A percentile compares a stretch with the other conserved stretches of the same genome.
Evolutionary conservation across 495 filamentous ascomycete species (phyloP).

Genomic region (Daldinia bambusicola): DNA sequence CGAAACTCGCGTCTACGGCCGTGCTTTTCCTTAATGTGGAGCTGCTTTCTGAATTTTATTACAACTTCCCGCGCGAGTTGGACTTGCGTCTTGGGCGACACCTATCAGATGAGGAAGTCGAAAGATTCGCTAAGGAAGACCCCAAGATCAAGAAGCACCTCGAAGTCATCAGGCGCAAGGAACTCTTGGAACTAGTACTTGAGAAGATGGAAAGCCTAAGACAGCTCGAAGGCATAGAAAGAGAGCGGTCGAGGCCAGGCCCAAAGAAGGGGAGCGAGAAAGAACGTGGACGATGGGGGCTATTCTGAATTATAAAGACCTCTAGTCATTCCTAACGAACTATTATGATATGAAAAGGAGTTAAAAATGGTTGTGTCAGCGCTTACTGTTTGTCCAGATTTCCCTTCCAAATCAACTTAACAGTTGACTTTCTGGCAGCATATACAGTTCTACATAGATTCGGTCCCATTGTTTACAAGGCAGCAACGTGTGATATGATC

Average conservation of each 20-base stretch:
- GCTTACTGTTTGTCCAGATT: slow-evolving; percentile 35
- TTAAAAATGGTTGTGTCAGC: slow-evolving; percentile 37
- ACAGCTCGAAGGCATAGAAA: slow-evolving; percentile 69
- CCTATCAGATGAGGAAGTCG: slow-evolving; percentile 79
- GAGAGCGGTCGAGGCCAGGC: slow-evolving; percentile 34
- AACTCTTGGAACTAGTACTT: slow-evolving; percentile 89
- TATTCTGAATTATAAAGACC: slow-evolving; percentile 44
- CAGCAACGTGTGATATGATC: not conserved
- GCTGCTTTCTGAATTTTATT: slow-evolving; percentile 95
- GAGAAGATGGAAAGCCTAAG: slow-evolving; percentile 92
- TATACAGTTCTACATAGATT: slow-evolving; percentile 25
- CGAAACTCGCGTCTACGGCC: slow-evolving; percentile 92
- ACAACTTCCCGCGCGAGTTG: slow-evolving; percentile 93
- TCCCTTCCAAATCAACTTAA: slow-evolving; percentile 32
- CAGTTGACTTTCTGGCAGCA: slow-evolving; percentile 20
- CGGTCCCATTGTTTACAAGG: slow-evolving; percentile 22
- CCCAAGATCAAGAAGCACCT: slow-evolving; percentile 87
- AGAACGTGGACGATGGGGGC: slow-evolving; percentile 49
- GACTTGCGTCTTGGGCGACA: slow-evolving; percentile 86
- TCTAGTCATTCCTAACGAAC: slow-evolving; percentile 31
- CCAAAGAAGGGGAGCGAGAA: slow-evolving; percentile 41
- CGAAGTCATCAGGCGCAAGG: slow-evolving; percentile 90
- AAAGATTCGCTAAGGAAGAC: slow-evolving; percentile 92
- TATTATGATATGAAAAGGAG: slow-evolving; percentile 34
- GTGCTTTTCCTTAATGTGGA: slow-evolving; percentile 98